Percentiles rank a stretch among this genome's conserved stretches.
Evolutionary conservation across 176 grass and related monocot species (phyloP).

Genomic region (Carex littledalei): DNA sequence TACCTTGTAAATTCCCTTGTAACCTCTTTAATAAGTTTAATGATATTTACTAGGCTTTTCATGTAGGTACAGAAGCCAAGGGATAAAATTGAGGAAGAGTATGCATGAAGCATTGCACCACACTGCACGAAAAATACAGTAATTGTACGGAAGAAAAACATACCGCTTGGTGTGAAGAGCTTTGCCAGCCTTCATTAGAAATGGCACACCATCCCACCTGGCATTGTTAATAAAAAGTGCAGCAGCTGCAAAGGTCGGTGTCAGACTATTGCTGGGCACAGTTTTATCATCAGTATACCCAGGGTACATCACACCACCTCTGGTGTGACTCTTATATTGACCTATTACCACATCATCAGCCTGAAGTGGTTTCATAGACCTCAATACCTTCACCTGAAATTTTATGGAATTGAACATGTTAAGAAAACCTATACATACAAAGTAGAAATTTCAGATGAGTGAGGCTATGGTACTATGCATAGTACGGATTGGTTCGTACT

Average conservation of each 20-base stretch:
- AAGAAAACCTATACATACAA: background rate
- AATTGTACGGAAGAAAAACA: background rate
- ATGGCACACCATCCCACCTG: constrained; percentile 95
- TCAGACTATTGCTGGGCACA: constrained; percentile 63
- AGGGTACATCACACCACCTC: constrained; percentile 56
- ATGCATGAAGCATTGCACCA: background rate
- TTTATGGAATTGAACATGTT: background rate
- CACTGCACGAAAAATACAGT: background rate
- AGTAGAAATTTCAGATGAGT: background rate
- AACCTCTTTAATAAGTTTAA: background rate
- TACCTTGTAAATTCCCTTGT: background rate
- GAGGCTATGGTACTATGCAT: too few species aligned
- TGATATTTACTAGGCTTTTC: background rate
- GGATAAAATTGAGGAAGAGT: background rate
- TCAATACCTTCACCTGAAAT: constrained; percentile 78
- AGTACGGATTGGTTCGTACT: too few species aligned
- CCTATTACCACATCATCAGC: constrained; percentile 75
- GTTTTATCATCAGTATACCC: constrained; percentile 85
- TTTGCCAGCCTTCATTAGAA: constrained; percentile 98
- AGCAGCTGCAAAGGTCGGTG: constrained; percentile 88
- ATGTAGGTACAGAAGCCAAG: background rate
- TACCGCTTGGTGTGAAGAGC: constrained; percentile 76
- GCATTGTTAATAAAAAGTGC: constrained; percentile 87
- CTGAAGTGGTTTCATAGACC: constrained; percentile 79
- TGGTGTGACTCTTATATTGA: constrained; percentile 81